Evolutionary conservation across 192 early-diverging fungal genomes (phyloP).

Genomic region (Podila clonocystis): DNA sequence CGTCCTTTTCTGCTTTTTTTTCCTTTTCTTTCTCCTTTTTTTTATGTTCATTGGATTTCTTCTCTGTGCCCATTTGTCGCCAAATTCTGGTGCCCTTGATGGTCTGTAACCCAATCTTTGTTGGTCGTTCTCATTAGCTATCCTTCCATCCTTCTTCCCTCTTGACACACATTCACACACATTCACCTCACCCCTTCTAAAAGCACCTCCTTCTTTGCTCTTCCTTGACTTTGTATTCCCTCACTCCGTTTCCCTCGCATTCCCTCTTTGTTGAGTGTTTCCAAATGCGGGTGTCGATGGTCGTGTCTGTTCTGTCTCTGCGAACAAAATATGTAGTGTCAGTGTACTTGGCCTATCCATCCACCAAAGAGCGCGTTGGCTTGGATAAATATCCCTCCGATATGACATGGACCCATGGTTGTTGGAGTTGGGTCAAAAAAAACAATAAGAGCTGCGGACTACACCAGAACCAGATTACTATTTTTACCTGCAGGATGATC

Average conservation of each 20-base stretch:
- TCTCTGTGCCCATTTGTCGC: neutral
- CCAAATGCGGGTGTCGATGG: neutral
- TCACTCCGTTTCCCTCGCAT: conserved; percentile 2
- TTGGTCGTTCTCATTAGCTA: neutral
- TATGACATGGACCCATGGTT: too few relatives aligned
- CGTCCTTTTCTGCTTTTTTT: neutral
- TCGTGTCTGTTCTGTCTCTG: neutral
- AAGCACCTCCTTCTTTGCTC: neutral
- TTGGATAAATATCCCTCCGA: too few relatives aligned
- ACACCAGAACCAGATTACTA: too few relatives aligned
- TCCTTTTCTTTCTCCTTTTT: neutral
- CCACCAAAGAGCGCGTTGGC: too few relatives aligned
- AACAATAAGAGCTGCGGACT: too few relatives aligned
- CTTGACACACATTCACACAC: too few relatives aligned
- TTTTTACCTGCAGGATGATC: neutral
- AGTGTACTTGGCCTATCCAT: too few relatives aligned
- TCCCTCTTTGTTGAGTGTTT: conserved; percentile 3
- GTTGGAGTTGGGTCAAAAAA: too few relatives aligned
- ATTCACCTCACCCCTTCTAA: neutral
- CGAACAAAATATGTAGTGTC: too few relatives aligned
- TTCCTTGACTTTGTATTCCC: neutral
- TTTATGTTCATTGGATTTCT: neutral
- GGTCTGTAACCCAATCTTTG: conserved; percentile 28
- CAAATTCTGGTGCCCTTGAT: conserved; percentile 18
- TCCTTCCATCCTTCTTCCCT: too few relatives aligned